Evolutionary conservation across 805 yeast species (phyloP).

Genomic region (Sugiyamaella boreocaroliniensis): DNA sequence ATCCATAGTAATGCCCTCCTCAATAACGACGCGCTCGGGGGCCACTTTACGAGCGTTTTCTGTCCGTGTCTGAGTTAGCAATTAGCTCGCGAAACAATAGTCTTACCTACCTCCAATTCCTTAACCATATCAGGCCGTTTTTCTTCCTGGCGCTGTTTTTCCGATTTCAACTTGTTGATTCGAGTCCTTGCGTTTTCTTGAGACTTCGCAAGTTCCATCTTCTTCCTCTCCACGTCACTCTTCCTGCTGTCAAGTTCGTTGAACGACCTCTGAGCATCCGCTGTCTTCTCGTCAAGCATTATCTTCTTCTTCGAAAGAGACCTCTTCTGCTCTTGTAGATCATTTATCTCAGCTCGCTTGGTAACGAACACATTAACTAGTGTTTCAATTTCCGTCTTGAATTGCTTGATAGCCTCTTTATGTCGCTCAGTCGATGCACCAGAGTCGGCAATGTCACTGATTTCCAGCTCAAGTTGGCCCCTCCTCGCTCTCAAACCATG

Average conservation of each 20-base stretch:
- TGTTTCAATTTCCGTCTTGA: not conserved
- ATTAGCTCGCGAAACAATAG: not conserved
- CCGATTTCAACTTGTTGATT: not conserved
- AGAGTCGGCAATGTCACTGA: not conserved
- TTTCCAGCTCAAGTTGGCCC: not conserved
- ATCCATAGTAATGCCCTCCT: constrained; percentile 1
- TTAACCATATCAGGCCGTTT: not conserved
- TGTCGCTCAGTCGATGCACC: not conserved
- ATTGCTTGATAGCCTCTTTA: not conserved
- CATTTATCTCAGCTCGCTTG: not conserved
- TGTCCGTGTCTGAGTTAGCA: not conserved
- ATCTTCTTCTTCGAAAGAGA: not conserved
- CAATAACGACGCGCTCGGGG: not conserved
- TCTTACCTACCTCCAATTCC: not conserved
- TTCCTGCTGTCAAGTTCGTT: not conserved
- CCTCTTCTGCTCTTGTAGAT: not conserved
- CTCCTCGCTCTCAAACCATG: not conserved
- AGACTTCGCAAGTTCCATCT: not conserved
- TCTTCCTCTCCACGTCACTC: not conserved
- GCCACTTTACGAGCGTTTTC: not conserved
- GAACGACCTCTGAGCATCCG: not conserved
- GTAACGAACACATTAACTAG: not conserved
- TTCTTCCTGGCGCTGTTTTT: not conserved
- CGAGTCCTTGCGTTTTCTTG: not conserved
- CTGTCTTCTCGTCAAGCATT: not conserved